phyloP scores from a whole-genome alignment of 2,329 filamentous ascomycete genomes.

The Hypoxylon sp. region DNA sequence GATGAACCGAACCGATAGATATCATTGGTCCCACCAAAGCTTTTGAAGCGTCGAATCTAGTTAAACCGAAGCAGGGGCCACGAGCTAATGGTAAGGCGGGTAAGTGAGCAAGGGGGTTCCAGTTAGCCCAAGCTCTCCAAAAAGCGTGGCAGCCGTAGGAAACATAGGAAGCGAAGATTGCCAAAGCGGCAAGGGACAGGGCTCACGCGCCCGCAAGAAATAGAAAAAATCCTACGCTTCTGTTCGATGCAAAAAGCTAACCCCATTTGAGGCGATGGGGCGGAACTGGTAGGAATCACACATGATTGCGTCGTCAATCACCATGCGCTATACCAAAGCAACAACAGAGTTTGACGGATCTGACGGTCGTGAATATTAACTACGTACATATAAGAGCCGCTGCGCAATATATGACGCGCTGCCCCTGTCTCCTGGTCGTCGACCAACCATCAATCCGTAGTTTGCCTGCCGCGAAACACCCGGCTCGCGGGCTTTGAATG shows the following conservation, averaged over 20 bases:
- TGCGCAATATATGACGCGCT: slow-evolving; percentile 36
- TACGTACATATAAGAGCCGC: slow-evolving; percentile 22
- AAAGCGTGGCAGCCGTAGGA: slow-evolving; percentile 43
- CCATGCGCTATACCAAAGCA: background rate
- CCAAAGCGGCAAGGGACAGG: slow-evolving; percentile 43
- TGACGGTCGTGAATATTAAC: slow-evolving; percentile 23
- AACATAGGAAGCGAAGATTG: slow-evolving; percentile 42
- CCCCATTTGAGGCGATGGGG: slow-evolving; percentile 3
- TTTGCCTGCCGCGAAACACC: slow-evolving; percentile 33
- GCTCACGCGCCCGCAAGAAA: slow-evolving; percentile 37
- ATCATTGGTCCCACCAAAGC: slow-evolving; percentile 50
- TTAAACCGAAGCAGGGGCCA: slow-evolving; percentile 42
- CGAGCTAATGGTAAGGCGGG: slow-evolving; percentile 50
- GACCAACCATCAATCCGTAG: slow-evolving; percentile 9
- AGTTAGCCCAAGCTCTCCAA: slow-evolving; percentile 26
- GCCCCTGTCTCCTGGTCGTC: slow-evolving; percentile 29
- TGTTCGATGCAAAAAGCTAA: slow-evolving; percentile 17
- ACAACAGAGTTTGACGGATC: slow-evolving; percentile 1
- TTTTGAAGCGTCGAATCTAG: slow-evolving; percentile 46
- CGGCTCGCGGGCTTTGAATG: slow-evolving; percentile 24
- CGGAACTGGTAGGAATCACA: slow-evolving; percentile 13
- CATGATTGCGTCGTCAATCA: slow-evolving; percentile 13
- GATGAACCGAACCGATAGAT: slow-evolving; percentile 37
- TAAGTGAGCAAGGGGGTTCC: slow-evolving; percentile 42
- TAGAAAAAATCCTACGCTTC: slow-evolving; percentile 22